Percentiles rank a stretch among this genome's conserved stretches.
Conservation (phyloP, 805 yeast species). For the Saccharomyces jurei region DNA sequence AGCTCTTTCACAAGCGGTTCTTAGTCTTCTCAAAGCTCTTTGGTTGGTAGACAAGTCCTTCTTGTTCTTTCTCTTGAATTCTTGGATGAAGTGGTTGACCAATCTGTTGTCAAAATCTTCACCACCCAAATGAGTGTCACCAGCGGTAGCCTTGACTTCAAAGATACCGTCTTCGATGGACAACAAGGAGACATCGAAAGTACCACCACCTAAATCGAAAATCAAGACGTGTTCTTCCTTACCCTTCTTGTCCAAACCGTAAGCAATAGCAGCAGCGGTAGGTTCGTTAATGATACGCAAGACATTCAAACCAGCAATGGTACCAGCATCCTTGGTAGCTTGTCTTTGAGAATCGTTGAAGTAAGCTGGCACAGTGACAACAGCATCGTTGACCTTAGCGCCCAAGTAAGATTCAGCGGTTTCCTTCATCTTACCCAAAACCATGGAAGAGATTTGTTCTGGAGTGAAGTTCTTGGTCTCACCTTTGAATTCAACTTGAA, state of each 20-base stretch:
- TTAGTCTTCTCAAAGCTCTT: conserved; percentile 95
- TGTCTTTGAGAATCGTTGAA: conserved; percentile 96
- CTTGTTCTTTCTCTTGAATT: conserved; percentile 97
- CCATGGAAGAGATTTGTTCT: conserved; percentile 92
- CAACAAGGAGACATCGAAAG: conserved; percentile 92
- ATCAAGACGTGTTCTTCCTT: conserved; percentile 84
- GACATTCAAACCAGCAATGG: conserved; percentile 89
- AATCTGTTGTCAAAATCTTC: conserved; percentile 97
- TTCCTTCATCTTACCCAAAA: conserved; percentile 85
- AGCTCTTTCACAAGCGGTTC: conserved; percentile 99
- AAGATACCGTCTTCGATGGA: conserved; percentile 94
- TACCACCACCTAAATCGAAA: conserved; percentile 98
- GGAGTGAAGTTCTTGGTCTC: conserved; percentile 83
- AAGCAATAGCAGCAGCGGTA: conserved; percentile 95
- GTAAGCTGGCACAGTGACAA: conserved; percentile 92
- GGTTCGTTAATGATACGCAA: conserved; percentile 93
- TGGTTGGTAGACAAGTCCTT: conserved; percentile 88
- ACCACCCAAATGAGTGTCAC: conserved; percentile 92
- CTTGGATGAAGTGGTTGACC: conserved; percentile 86
- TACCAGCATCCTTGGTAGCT: conserved; percentile 95
- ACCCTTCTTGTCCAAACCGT: conserved; percentile 70
- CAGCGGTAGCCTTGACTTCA: conserved; percentile 88
- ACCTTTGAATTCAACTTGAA: conserved; percentile 82
- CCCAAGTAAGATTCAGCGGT: conserved; percentile 90
- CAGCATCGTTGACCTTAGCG: conserved; percentile 78